Conservation (phyloP, 805 yeast genomes). For the Candida dajiaensis region DNA sequence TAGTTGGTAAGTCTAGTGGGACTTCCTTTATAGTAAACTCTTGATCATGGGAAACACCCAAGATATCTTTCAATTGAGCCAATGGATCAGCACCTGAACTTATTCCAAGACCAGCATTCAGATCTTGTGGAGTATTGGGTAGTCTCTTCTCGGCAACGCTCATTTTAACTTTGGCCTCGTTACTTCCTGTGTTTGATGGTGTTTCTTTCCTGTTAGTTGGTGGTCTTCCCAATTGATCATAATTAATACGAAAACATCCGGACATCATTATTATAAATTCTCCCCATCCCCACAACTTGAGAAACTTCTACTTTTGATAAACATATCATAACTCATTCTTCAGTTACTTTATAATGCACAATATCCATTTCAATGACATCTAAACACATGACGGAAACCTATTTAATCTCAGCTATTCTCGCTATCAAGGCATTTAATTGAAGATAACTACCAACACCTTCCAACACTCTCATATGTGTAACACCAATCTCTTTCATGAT, state of each 20-base stretch:
- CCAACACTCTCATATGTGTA: constrained; percentile 86
- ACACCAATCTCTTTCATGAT: constrained; percentile 83
- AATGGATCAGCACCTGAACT: neutral
- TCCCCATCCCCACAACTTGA: too few species aligned
- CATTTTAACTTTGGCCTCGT: neutral
- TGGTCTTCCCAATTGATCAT: too few species aligned
- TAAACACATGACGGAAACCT: neutral
- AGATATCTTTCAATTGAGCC: neutral
- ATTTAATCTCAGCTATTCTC: constrained; percentile 27
- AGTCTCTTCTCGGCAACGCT: neutral
- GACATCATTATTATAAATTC: too few species aligned
- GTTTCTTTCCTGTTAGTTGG: too few species aligned
- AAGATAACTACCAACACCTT: constrained; percentile 84
- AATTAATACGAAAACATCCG: too few species aligned
- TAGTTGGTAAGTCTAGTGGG: neutral
- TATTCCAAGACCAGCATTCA: neutral
- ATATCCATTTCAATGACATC: too few species aligned
- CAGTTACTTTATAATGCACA: too few species aligned
- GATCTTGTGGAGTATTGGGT: neutral
- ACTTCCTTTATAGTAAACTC: neutral
- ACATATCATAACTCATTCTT: too few species aligned
- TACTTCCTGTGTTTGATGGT: too few species aligned
- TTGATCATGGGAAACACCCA: neutral
- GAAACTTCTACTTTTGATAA: too few species aligned
- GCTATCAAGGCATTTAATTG: constrained; percentile 84